Base-by-base conservation (phyloP, 2,329 filamentous ascomycete genomes). In the Harringtonia aguacate region DNA sequence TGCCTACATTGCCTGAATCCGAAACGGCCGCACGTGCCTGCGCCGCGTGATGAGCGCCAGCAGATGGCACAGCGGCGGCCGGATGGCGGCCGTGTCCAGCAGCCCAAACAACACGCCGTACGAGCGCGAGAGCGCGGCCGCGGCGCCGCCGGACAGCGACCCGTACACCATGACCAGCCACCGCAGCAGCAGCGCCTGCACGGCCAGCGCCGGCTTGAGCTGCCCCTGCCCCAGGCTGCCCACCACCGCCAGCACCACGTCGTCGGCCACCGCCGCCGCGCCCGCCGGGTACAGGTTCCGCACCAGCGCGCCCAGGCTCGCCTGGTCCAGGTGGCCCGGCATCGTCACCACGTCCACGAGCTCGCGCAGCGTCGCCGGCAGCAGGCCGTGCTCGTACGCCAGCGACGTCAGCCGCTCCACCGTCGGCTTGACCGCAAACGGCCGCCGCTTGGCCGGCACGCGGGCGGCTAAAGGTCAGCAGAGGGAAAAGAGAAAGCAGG, bases 141-240 rank as follows among this genome's bases (percentile, higher is more conserved):
- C 5, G 27, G 31, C 18, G 92, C 61, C 37, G 81, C 65, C 52
- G 87, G 81, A 55, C n/a, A n/a, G n/a, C n/a, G n/a, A n/a, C n/a
- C n/a, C n/a, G n/a, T 89, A 80, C 4, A 86, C 73, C 62, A 86
- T 77, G 45, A 87, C 73, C 40, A 94, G 67, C 87, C 87, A 94
- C 61, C 77, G 81, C 49, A 94, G 63, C 41, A 94, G 67, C 35
- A 79, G 68, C 22, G 74, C 75, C 61, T 94, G 86, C 1, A 85
- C 75, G 36, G 73, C 68, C 36, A 84, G 69, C 14, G 81, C 77
- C 14, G 86, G 82, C 59, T 89, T 94, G 44, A 77, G 71, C 57
- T 79, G 77, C 54, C 84, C 86, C 55, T 87, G 81, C 4, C 87
- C 86, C n/a, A 94, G 69, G 39, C 75, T 77, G 42, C 80, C 81